Conservation (phyloP, 768 basidiomycete species). For the Thelephora aurantiotincta region DNA sequence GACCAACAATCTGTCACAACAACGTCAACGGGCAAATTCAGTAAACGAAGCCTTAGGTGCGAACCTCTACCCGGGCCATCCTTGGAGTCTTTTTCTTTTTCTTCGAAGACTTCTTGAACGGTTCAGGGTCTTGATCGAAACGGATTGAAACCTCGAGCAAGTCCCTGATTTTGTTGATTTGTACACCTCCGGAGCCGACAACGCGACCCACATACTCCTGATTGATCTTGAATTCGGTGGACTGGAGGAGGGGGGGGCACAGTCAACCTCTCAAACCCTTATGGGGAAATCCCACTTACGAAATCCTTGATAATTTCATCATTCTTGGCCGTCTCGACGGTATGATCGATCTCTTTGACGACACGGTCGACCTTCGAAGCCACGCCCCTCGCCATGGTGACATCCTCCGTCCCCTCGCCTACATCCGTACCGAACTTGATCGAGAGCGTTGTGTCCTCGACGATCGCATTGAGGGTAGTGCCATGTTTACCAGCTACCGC, state of each 20-base stretch:
- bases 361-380: conserved; percentile 79
- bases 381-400: conserved; percentile 75
- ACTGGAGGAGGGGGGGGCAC: conserved; percentile 23
- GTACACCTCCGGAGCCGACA: conserved; percentile 73
- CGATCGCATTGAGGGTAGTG: conserved; percentile 83
- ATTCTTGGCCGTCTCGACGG: conserved; percentile 89
- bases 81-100: conserved; percentile 56
- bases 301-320: conserved; percentile 87
- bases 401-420: conserved; percentile 45
- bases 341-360: conserved; percentile 66
- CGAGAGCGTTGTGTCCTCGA: conserved; percentile 79
- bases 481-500: conserved; percentile 69
- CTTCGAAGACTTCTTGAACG: conserved; percentile 38
- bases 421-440: conserved; percentile 77
- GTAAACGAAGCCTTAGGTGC: conserved; percentile 3
- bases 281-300: conserved; percentile 28
- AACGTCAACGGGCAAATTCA: background rate
- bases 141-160: conserved; percentile 87
- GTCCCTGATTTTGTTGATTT: conserved; percentile 82
- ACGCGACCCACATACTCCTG: conserved; percentile 85
- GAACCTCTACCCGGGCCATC: conserved; percentile 69
- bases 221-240: conserved; percentile 78
- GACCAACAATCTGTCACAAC: conserved; percentile 60
- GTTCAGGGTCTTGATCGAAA: conserved; percentile 72
- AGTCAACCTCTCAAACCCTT: background rate